Percentiles rank a stretch among this genome's conserved stretches.
phyloP scores from a whole-genome alignment of 2,329 filamentous ascomycete species.

The Aspergillus amoenus region DNA sequence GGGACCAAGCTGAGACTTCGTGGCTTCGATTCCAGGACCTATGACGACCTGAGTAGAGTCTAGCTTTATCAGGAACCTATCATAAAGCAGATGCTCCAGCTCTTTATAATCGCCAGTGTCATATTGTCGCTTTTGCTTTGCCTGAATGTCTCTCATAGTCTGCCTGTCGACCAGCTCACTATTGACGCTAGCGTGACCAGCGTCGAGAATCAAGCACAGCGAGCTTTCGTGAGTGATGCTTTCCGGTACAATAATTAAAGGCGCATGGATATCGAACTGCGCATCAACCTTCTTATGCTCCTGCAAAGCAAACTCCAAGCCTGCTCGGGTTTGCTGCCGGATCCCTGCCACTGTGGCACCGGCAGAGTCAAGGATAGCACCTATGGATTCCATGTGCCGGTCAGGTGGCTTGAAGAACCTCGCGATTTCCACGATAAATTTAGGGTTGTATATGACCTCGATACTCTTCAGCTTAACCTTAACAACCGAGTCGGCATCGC shows the following conservation, averaged over 20 bases:
- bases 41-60: slow-evolving; percentile 95
- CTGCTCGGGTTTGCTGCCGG: slow-evolving; percentile 90
- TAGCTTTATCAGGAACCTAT: slow-evolving; percentile 90
- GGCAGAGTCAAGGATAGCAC: slow-evolving; percentile 90
- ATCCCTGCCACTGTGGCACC: slow-evolving; percentile 94
- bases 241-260: slow-evolving; percentile 93
- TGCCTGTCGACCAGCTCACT: slow-evolving; percentile 90
- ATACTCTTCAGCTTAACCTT: slow-evolving; percentile 91
- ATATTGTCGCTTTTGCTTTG: slow-evolving; percentile 83
- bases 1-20: slow-evolving; percentile 74
- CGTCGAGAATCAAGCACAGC: slow-evolving; percentile 90
- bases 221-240: slow-evolving; percentile 79
- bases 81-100: slow-evolving; percentile 93
- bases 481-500: slow-evolving; percentile 84
- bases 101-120: slow-evolving; percentile 85
- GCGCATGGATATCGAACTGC: slow-evolving; percentile 90
- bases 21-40: slow-evolving; percentile 86
- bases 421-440: slow-evolving; percentile 83
- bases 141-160: slow-evolving; percentile 86
- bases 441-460: slow-evolving; percentile 96
- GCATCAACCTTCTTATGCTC: slow-evolving; percentile 99
- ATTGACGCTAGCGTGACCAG: slow-evolving; percentile 90
- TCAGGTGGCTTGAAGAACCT: slow-evolving; percentile 97
- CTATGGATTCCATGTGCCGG: slow-evolving; percentile 97
- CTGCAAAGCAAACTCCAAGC: slow-evolving; percentile 91